A percentile compares a stretch with the other conserved stretches of the same genome.
These are phyloP conservation scores for Colletotrichum chrysophilum DNA, from an alignment of 2,329 filamentous ascomycete genomes.

Conservation along the genomic window DNA sequence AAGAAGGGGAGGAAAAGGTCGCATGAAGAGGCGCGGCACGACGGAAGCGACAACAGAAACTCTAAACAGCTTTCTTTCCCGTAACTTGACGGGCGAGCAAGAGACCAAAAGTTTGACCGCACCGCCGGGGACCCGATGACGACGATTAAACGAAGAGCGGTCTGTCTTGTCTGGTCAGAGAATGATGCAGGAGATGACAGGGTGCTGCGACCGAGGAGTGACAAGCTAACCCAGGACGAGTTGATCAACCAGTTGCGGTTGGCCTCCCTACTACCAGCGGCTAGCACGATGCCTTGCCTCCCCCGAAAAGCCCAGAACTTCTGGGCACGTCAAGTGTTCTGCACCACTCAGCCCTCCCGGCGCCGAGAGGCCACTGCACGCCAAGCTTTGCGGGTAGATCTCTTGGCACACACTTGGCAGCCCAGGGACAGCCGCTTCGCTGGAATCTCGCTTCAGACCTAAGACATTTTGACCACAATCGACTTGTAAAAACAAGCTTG, in stretches of 20 bases:
- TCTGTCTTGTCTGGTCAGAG: background rate
- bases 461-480: background rate
- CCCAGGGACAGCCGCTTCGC: background rate
- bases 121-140: background rate
- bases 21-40: background rate
- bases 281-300: background rate
- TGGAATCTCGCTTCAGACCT: background rate
- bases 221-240: background rate
- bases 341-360: background rate
- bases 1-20: background rate
- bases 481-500: background rate
- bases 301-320: background rate
- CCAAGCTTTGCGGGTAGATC: constrained; percentile 21
- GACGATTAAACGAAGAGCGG: background rate
- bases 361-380: background rate
- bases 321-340: background rate
- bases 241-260: background rate
- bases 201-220: background rate
- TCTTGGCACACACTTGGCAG: constrained; percentile 17
- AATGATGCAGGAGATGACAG: background rate
- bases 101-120: background rate
- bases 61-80: background rate
- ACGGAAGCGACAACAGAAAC: background rate
- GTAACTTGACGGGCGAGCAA: background rate
- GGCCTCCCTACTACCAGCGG: background rate